Base-by-base conservation (phyloP, 257 asterid genomes). In the Marsdenia floribunda region DNA sequence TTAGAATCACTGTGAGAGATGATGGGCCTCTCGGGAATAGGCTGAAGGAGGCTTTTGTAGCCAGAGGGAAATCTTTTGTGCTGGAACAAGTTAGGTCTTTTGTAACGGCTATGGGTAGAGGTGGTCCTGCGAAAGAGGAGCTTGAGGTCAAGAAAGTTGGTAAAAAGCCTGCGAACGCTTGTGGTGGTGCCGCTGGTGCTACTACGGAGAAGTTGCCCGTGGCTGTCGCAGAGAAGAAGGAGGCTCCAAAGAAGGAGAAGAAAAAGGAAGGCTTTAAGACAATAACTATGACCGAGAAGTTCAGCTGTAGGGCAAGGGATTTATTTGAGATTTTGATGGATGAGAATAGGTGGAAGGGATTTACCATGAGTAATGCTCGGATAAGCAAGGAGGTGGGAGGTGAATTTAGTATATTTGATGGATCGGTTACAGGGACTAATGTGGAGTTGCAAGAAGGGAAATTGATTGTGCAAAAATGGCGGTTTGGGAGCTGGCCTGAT, bases 301-400 rank as follows among this genome's bases (percentile, higher is more conserved):
- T 92, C 65, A 87, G 83, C 65, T 95, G 96, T 68, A 64, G 98
- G 71, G 92, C 96, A 4, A 86, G 78, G 84, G 90, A 89, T 83
- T 76, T 95, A 90, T 95, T 70, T 78, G 99, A 94, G 86, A 94
- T 92, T 35, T 76, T 94, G 76, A 89, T 92, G 97, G 99, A 94
- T 82, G 99, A 94, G 81, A 94, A 90, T 81, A 87, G 99, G 85
- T 94, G 99, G 99, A 94, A 83, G 71, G 99, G 99, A 13, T 94
- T 94, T 70, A 88, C 97, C 0, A 96, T 88, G 84, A 94, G 99
- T 86, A 90, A 90, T 90, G 97, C 99, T 0, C 84, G 84, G 89
- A 94, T 94, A 16, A 92, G 84, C 58, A 92, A 92, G 84, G 96
- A 89, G 68, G 92, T 89, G 9, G 97, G 96, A 15, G 97, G 97